These are phyloP conservation scores for Cystobasidium slooffiae DNA, from an alignment of 1,284 basidiomycete species.

Conservation along the genomic window DNA sequence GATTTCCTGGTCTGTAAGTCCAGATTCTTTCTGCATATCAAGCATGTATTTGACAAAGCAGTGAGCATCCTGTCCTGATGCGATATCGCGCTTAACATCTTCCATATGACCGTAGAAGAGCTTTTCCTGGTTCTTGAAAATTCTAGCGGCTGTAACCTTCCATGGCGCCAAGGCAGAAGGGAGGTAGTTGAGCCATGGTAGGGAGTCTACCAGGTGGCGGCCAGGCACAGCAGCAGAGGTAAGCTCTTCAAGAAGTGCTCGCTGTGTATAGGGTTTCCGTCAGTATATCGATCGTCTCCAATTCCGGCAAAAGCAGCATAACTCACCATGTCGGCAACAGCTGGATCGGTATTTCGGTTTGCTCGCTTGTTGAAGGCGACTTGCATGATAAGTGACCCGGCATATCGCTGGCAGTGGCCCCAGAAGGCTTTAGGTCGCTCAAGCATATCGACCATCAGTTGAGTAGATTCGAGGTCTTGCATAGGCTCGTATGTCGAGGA, in stretches of 20 bases:
- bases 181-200: conserved; percentile 52
- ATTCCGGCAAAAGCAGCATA: not conserved
- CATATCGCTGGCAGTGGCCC: conserved; percentile 54
- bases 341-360: conserved; percentile 48
- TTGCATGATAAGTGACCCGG: conserved; percentile 54
- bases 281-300: not conserved
- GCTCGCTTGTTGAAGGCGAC: conserved; percentile 54
- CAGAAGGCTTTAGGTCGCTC: conserved; percentile 49
- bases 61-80: conserved; percentile 47
- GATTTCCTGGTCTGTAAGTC: conserved; percentile 51
- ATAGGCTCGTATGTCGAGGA: conserved; percentile 52
- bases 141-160: conserved; percentile 48
- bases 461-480: conserved; percentile 52
- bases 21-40: conserved; percentile 49
- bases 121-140: conserved; percentile 46
- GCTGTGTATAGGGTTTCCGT: not conserved
- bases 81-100: conserved; percentile 44
- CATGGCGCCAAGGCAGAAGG: conserved; percentile 52
- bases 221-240: conserved; percentile 51
- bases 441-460: conserved; percentile 51
- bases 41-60: conserved; percentile 54
- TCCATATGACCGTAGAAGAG: conserved; percentile 52
- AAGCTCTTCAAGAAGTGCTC: conserved; percentile 31
- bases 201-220: conserved; percentile 52
- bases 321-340: conserved; percentile 50